Conservation (phyloP, 106 monocot genomes). For the Cymbidium sinense region DNA sequence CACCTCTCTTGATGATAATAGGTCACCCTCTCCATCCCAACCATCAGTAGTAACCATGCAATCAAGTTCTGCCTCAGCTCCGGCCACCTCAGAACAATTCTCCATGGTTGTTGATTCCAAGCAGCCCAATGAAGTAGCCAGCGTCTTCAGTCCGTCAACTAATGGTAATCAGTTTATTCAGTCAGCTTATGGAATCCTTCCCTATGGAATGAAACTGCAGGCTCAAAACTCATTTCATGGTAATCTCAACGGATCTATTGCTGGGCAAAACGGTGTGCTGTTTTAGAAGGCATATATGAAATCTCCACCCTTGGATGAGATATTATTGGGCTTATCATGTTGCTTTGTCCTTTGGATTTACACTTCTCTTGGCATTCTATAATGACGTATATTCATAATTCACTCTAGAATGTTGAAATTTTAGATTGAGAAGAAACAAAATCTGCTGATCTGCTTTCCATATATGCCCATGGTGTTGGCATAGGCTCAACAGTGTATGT, state of each 20-base stretch:
- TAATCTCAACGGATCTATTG: constrained; percentile 11
- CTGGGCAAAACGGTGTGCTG: constrained; percentile 5
- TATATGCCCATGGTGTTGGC: no score
- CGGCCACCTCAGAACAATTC: constrained; percentile 16
- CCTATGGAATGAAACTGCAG: constrained; percentile 31
- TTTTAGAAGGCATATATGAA: neutral
- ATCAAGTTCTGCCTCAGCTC: constrained; percentile 15
- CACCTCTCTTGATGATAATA: constrained; percentile 33
- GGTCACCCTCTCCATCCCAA: constrained; percentile 37
- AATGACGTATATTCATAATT: no score
- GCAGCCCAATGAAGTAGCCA: constrained; percentile 18
- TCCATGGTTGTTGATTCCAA: constrained; percentile 25
- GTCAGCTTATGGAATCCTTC: constrained; percentile 17
- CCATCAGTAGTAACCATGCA: constrained; percentile 15
- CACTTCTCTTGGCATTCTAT: no score
- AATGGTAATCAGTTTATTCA: constrained; percentile 20
- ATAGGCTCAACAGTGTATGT: neutral
- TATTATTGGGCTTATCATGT: neutral
- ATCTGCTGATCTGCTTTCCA: neutral
- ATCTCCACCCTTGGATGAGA: neutral
- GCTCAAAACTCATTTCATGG: constrained; percentile 16
- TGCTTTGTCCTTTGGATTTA: no score
- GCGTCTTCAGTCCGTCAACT: constrained; percentile 10
- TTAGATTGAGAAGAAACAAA: neutral
- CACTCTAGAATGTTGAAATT: no score